Evolutionary conservation across 1,139 yeast genomes (phyloP).

Genomic region (Candida sp.): DNA sequence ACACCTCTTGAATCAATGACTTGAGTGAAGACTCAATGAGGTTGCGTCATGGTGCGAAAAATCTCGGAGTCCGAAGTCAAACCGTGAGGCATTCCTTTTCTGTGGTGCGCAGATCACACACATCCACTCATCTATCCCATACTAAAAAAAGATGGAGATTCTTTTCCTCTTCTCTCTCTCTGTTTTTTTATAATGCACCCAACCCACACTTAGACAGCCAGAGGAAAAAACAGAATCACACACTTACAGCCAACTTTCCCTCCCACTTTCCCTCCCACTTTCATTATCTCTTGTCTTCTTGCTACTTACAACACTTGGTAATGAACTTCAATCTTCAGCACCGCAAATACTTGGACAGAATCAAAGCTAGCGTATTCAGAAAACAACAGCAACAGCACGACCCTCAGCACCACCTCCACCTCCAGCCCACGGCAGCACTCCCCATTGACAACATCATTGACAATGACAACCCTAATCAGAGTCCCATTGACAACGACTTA

Average conservation of each 20-base stretch:
- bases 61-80: not conserved
- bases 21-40: too few species aligned
- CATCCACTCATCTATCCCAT: not conserved
- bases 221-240: not conserved
- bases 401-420: not conserved
- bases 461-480: too few species aligned
- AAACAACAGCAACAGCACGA: constrained; percentile 1
- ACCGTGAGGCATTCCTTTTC: not conserved
- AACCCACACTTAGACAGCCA: not conserved
- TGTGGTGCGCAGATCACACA: not conserved
- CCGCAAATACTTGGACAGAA: constrained; percentile 3
- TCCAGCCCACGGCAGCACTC: not conserved
- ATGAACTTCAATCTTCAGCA: constrained; percentile 5
- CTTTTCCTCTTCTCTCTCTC: not conserved
- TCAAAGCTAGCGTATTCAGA: constrained; percentile 3
- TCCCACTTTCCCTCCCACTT: too few species aligned
- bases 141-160: constrained; percentile 1
- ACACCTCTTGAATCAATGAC: too few species aligned
- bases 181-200: constrained; percentile 1
- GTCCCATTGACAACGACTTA: constrained; percentile 4
- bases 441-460: not conserved
- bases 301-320: not conserved
- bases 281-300: not conserved
- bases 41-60: too few species aligned
- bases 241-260: not conserved